These are phyloP conservation scores for Petunia secreta DNA, from an alignment of 257 asterid species.

Conservation along the genomic window DNA sequence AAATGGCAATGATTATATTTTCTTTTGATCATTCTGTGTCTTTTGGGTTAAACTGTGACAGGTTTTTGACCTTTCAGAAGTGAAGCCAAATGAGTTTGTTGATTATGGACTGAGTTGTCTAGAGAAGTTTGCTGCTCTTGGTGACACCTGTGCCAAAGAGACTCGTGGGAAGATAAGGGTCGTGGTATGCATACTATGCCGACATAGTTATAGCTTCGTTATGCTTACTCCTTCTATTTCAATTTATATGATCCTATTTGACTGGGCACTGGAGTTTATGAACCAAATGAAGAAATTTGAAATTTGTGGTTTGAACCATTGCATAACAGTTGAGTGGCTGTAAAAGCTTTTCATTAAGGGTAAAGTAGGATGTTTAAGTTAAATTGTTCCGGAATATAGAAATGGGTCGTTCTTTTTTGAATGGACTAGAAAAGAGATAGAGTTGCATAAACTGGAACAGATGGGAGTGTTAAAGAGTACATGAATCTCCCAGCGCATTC, in stretches of 20 bases:
- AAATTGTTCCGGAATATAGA: not conserved
- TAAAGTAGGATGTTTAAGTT: not conserved
- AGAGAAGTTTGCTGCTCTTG: slow-evolving; percentile 79
- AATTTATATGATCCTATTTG: no score
- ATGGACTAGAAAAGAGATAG: not conserved
- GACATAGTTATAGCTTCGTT: slow-evolving; percentile 7
- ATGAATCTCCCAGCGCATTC: slow-evolving; percentile 2
- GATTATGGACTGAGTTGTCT: slow-evolving; percentile 89
- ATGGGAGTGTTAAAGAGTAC: not conserved
- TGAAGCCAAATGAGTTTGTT: slow-evolving; percentile 96
- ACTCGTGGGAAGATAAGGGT: slow-evolving; percentile 85
- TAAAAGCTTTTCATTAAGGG: not conserved
- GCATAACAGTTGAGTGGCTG: no score
- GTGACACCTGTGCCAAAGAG: slow-evolving; percentile 79
- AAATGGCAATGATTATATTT: slow-evolving; percentile 15
- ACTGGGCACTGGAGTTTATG: no score
- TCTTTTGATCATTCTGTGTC: slow-evolving; percentile 29
- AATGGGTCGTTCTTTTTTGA: not conserved
- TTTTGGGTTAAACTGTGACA: slow-evolving; percentile 42
- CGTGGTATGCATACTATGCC: slow-evolving; percentile 62
- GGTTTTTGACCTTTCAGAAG: slow-evolving; percentile 89
- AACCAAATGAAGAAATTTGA: no score
- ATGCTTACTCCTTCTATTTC: not conserved
- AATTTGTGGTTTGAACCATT: no score
- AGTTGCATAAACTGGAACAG: no score